A percentile compares a stretch with the other conserved stretches of the same genome.
These are phyloP conservation scores for Paralagenidium karlingii DNA, from an alignment of 352 stramenopile genomes.

Conservation along the genomic window DNA sequence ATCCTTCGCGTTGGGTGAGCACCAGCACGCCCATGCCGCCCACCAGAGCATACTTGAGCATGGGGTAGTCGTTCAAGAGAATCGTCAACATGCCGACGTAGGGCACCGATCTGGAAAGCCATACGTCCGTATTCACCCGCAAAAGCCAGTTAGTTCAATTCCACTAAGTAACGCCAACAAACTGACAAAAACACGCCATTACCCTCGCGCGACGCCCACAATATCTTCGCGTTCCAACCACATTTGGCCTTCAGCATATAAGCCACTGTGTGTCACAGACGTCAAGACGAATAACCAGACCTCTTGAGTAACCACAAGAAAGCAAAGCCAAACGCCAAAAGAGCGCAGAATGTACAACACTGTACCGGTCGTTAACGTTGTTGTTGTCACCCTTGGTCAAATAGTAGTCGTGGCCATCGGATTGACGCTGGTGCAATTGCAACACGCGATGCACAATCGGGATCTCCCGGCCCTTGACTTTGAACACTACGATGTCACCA, in stretches of 20 bases:
- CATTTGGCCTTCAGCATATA: constrained; percentile 96
- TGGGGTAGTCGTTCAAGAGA: constrained; percentile 97
- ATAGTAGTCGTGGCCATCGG: constrained; percentile 86
- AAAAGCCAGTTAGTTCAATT: constrained; percentile 1
- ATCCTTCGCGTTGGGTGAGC: constrained; percentile 73
- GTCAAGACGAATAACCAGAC: constrained; percentile 1
- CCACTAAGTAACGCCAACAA: constrained; percentile 1
- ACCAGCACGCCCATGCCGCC: constrained; percentile 69
- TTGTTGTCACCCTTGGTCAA: constrained; percentile 99
- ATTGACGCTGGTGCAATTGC: constrained; percentile 89
- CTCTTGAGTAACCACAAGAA: not conserved
- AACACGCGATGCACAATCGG: constrained; percentile 98
- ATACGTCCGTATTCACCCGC: not conserved
- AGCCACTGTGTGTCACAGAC: constrained; percentile 24
- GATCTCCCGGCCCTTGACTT: constrained; percentile 97
- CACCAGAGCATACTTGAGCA: constrained; percentile 88
- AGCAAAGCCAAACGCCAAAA: not conserved
- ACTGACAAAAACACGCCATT: constrained; percentile 10
- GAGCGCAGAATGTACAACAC: too few species aligned
- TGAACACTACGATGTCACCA: constrained; percentile 92
- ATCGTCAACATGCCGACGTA: constrained; percentile 99
- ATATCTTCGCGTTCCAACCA: constrained; percentile 98
- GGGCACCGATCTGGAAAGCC: constrained; percentile 72
- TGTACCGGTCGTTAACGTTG: constrained; percentile 93
- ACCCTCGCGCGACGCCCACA: constrained; percentile 91